Conservation (phyloP, 257 asterid genomes). For the Rhazya stricta region DNA sequence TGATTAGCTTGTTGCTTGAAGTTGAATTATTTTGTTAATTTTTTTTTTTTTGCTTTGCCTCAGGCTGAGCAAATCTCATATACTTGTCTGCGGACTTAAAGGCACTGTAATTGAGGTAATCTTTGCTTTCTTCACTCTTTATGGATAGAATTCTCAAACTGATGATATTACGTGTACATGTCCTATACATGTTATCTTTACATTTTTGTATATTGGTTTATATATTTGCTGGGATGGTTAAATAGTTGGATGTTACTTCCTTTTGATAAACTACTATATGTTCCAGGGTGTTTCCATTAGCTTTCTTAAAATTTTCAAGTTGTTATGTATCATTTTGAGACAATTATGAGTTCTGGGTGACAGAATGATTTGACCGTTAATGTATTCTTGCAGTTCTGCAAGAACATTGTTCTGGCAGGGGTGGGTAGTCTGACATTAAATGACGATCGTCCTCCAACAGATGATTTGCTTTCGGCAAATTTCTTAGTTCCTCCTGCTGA, state of each 20-base stretch:
- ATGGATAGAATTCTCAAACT: not conserved
- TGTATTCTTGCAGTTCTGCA: slow-evolving; percentile 68
- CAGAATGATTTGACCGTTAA: not conserved
- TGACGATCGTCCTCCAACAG: slow-evolving; percentile 67
- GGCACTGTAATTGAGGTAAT: slow-evolving; percentile 84
- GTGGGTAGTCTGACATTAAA: slow-evolving; percentile 90
- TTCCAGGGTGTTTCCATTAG: not conserved
- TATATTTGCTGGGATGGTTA: not conserved
- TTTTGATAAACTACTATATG: not conserved
- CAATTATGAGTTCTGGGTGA: not conserved
- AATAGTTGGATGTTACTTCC: not conserved
- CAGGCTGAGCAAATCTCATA: slow-evolving; percentile 88
- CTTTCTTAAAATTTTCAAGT: not conserved
- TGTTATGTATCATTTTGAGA: not conserved
- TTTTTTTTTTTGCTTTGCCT: not conserved
- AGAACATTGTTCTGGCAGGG: slow-evolving; percentile 94
- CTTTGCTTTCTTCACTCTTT: not conserved
- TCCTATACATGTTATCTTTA: too few species aligned
- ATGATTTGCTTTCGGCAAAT: slow-evolving; percentile 66
- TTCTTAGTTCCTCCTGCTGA: slow-evolving; percentile 64
- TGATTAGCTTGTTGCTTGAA: not conserved
- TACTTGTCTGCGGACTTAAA: slow-evolving; percentile 77
- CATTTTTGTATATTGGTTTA: too few species aligned
- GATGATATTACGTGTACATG: not conserved
- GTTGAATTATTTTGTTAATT: not conserved